phyloP scores from a whole-genome alignment of 225 moss, liverwort and hornwort species.

The Thuidium tamariscinum region DNA sequence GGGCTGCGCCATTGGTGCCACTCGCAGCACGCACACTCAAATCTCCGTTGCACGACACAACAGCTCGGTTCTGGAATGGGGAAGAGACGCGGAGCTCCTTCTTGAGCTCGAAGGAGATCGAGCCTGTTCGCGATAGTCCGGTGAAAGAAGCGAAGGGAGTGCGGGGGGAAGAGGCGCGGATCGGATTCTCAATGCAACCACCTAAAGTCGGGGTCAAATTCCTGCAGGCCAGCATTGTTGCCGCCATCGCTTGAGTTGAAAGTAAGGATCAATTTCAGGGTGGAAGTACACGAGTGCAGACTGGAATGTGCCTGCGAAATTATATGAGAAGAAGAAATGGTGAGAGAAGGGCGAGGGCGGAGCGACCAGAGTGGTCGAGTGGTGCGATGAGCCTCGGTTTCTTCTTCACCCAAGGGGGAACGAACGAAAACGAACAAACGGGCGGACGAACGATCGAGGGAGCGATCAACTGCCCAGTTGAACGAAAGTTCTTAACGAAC shows the following conservation, averaged over 20 bases:
- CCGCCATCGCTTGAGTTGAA: neutral
- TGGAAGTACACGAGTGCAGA: neutral
- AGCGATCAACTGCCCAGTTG: neutral
- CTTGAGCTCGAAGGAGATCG: neutral
- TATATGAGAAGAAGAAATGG: neutral
- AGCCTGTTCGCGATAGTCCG: conserved; percentile 6
- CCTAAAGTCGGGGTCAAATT: neutral
- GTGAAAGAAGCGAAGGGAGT: neutral
- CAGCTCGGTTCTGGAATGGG: neutral
- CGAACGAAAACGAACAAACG: neutral
- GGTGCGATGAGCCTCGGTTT: conserved; percentile 1
- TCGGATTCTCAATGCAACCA: neutral
- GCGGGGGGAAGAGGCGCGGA: neutral
- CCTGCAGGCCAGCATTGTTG: conserved; percentile 24
- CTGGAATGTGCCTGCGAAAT: neutral
- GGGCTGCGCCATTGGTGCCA: conserved; percentile 51
- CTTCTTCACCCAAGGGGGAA: neutral
- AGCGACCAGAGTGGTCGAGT: neutral
- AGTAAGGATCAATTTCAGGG: neutral
- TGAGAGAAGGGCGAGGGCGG: neutral
- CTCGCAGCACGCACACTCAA: conserved; percentile 39
- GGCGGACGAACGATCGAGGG: neutral
- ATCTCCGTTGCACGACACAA: neutral
- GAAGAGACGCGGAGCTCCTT: conserved; percentile 4
- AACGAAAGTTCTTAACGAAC: neutral